phyloP scores from a whole-genome alignment of 2,329 filamentous ascomycete genomes.

The Alternaria sp. region DNA sequence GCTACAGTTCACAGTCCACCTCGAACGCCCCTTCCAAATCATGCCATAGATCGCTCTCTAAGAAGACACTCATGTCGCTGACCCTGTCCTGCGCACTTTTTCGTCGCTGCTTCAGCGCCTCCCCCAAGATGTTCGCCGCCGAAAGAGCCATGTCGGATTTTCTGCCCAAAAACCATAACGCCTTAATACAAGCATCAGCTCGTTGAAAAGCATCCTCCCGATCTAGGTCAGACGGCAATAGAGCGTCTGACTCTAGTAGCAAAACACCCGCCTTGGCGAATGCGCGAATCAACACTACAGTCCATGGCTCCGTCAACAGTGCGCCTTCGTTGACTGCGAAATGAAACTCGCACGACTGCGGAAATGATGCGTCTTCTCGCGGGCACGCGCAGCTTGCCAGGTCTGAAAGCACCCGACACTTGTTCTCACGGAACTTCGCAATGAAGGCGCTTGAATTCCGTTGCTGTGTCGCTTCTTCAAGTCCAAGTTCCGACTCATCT shows the following conservation, averaged over 20 bases:
- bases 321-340: conserved; percentile 64
- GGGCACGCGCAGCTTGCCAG: conserved; percentile 59
- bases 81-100: conserved; percentile 34
- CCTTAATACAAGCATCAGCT: conserved; percentile 61
- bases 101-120: conserved; percentile 43
- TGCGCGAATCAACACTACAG: conserved; percentile 62
- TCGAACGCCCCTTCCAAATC: conserved; percentile 30
- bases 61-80: conserved; percentile 37
- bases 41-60: conserved; percentile 41
- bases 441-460: conserved; percentile 49
- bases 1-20: conserved; percentile 31
- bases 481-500: conserved; percentile 52
- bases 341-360: conserved; percentile 58
- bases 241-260: conserved; percentile 50
- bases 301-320: conserved; percentile 69
- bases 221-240: conserved; percentile 17
- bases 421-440: conserved; percentile 54
- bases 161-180: conserved; percentile 63
- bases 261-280: conserved; percentile 60
- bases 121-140: conserved; percentile 52
- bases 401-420: conserved; percentile 59
- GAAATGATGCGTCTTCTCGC: conserved; percentile 35
- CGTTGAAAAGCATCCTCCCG: conserved; percentile 47
- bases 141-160: conserved; percentile 63
- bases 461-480: conserved; percentile 33